A percentile compares a stretch with the other conserved stretches of the same genome.
These are phyloP conservation scores for Rhododendron ferrugineum DNA, from an alignment of 148 eudicot genomes.

Conservation along the genomic window DNA sequence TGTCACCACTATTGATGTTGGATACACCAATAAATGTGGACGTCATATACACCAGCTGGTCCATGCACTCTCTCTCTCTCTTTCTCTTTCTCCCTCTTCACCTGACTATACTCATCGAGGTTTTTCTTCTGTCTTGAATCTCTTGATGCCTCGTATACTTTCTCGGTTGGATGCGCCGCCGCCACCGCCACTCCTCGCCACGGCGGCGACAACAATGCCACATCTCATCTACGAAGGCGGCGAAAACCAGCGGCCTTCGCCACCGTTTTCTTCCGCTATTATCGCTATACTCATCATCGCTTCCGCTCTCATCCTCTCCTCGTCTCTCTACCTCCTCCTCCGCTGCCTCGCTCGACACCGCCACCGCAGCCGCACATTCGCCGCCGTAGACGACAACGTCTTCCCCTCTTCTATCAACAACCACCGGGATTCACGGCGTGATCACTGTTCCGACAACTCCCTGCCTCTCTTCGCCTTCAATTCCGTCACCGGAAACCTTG, in stretches of 20 bases:
- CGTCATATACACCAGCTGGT: too few species aligned
- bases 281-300: slow-evolving; percentile 48
- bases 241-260: background rate
- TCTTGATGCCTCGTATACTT: background rate
- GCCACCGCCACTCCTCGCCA: background rate
- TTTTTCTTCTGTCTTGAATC: background rate
- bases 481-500: slow-evolving; percentile 24
- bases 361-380: slow-evolving; percentile 1
- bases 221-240: background rate
- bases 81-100: background rate
- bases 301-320: slow-evolving; percentile 51
- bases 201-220: background rate
- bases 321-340: slow-evolving; percentile 64
- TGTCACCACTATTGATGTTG: too few species aligned
- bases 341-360: slow-evolving; percentile 37
- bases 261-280: slow-evolving; percentile 22
- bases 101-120: background rate
- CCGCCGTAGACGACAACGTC: slow-evolving; percentile 2
- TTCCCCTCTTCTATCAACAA: background rate
- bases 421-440: background rate
- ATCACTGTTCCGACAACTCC: slow-evolving; percentile 17
- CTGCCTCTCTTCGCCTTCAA: slow-evolving; percentile 66
- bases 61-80: background rate
- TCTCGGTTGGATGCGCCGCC: background rate
- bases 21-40: too few species aligned